Conservation (phyloP, 2,329 filamentous ascomycete genomes). For the Cryphonectria carpinicola region DNA sequence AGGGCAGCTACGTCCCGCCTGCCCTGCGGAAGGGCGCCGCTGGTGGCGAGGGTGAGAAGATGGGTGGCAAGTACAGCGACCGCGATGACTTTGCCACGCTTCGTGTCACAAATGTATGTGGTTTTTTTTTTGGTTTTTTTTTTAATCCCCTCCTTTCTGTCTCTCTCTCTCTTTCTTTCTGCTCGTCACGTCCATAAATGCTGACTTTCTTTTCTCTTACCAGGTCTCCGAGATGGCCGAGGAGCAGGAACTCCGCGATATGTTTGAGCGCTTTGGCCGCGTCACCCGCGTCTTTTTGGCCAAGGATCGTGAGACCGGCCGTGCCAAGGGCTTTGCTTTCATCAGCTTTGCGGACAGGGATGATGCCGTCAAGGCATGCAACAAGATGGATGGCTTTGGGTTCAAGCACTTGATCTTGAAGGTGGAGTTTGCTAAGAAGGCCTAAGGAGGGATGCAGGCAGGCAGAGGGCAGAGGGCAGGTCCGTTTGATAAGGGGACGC, state of each 20-base stretch:
- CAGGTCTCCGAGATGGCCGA: conserved; percentile 97
- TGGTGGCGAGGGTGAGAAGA: conserved; percentile 73
- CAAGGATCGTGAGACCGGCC: conserved; percentile 93
- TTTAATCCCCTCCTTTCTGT: no score
- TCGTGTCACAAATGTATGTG: conserved; percentile 92
- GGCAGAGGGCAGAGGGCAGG: no score
- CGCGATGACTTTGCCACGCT: conserved; percentile 95
- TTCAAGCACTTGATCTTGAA: conserved; percentile 86
- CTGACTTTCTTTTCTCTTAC: conserved; percentile 36
- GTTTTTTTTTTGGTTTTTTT: conserved; percentile 7
- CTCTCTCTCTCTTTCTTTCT: not conserved
- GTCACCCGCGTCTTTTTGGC: conserved; percentile 97
- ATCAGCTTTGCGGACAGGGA: conserved; percentile 91
- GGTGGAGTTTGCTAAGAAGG: conserved; percentile 86
- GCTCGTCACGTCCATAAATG: not conserved
- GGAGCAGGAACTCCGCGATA: conserved; percentile 90
- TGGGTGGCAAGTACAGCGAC: conserved; percentile 89
- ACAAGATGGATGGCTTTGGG: conserved; percentile 96
- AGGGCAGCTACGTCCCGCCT: conserved; percentile 89
- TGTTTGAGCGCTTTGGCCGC: conserved; percentile 96
- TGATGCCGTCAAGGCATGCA: conserved; percentile 90
- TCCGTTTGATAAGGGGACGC: not conserved
- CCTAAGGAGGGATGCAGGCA: conserved; percentile 38
- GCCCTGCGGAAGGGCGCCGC: conserved; percentile 76
- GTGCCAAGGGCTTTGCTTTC: conserved; percentile 98